These are phyloP conservation scores for Penicillium vulpinum DNA, from an alignment of 2,329 filamentous ascomycete genomes.

Conservation along the genomic window DNA sequence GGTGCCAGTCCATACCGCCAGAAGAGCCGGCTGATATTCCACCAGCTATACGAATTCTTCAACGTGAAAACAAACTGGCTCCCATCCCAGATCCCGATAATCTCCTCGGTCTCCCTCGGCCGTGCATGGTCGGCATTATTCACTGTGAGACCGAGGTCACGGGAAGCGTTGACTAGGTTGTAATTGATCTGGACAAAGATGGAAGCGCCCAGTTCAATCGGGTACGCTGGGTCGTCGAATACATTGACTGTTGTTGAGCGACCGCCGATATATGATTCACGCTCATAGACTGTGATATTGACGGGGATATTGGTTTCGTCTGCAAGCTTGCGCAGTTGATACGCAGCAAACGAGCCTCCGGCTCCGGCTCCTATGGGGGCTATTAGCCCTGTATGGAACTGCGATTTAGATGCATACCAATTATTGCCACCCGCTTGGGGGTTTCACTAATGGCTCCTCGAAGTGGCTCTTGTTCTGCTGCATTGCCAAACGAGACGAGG, in stretches of 20 bases:
- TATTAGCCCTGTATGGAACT: not conserved
- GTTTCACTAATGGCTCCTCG: constrained; percentile 9
- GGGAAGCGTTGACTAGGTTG: constrained; percentile 73
- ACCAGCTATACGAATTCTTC: constrained; percentile 67
- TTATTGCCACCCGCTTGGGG: constrained; percentile 37
- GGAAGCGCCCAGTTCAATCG: constrained; percentile 83
- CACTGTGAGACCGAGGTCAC: constrained; percentile 67
- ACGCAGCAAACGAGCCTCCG: constrained; percentile 82
- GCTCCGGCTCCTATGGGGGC: constrained; percentile 73
- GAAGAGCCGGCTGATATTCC: constrained; percentile 74
- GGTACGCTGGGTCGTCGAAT: constrained; percentile 65
- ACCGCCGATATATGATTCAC: constrained; percentile 73
- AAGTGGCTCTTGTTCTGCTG: constrained; percentile 29
- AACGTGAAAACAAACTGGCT: constrained; percentile 68
- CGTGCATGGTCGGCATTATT: constrained; percentile 52
- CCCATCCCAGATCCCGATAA: constrained; percentile 84
- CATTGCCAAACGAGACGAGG: constrained; percentile 19
- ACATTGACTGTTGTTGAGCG: constrained; percentile 81
- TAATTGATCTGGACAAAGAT: constrained; percentile 87
- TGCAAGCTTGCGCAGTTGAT: constrained; percentile 74
- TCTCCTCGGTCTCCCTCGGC: constrained; percentile 45
- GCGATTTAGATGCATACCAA: constrained; percentile 31
- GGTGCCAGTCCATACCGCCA: constrained; percentile 86
- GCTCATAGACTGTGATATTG: constrained; percentile 88
- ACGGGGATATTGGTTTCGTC: constrained; percentile 59